Percentiles rank a stretch among this genome's conserved stretches.
Evolutionary conservation across 2,329 filamentous ascomycete genomes (phyloP).

Genomic region (Sarocladium brachiariae): DNA sequence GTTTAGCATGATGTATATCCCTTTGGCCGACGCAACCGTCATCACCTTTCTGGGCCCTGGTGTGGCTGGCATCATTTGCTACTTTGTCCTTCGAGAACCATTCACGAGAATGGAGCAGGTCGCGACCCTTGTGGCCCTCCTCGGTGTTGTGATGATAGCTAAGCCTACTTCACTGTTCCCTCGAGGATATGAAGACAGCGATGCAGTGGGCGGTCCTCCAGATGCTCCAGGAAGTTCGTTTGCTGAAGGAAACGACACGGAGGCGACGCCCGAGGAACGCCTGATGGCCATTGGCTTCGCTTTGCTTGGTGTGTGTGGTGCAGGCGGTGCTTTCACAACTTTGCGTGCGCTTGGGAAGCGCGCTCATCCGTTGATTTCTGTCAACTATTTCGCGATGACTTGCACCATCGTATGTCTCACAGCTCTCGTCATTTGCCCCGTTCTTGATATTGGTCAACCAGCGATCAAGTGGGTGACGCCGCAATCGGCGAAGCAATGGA

Average conservation of each 20-base stretch:
- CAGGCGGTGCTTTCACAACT: conserved; percentile 64
- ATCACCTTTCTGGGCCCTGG: conserved; percentile 81
- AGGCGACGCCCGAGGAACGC: conserved; percentile 54
- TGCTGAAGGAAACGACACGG: conserved; percentile 28
- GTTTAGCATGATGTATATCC: conserved; percentile 63
- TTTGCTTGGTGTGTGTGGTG: conserved; percentile 70
- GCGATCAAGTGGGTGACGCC: conserved; percentile 37
- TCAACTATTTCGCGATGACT: conserved; percentile 74
- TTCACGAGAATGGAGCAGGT: conserved; percentile 74
- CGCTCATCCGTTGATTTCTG: conserved; percentile 74
- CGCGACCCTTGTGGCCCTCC: conserved; percentile 65
- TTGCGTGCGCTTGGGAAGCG: conserved; percentile 75
- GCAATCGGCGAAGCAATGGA: conserved; percentile 49
- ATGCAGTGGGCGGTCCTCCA: conserved; percentile 15
- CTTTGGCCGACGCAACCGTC: conserved; percentile 80
- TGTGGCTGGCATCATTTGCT: conserved; percentile 73
- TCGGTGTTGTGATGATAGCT: conserved; percentile 79
- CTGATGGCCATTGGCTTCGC: conserved; percentile 64
- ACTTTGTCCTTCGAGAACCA: conserved; percentile 64
- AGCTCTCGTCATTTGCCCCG: conserved; percentile 47
- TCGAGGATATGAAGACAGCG: conserved; percentile 12
- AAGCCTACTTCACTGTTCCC: conserved; percentile 55
- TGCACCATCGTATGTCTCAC: conserved; percentile 61
- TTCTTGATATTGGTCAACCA: conserved; percentile 39
- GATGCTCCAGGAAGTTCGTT: conserved; percentile 15